A percentile compares a stretch with the other conserved stretches of the same genome.
Evolutionary conservation across 208 protist genomes (phyloP).

Genomic region (Borovskyia barvae): DNA sequence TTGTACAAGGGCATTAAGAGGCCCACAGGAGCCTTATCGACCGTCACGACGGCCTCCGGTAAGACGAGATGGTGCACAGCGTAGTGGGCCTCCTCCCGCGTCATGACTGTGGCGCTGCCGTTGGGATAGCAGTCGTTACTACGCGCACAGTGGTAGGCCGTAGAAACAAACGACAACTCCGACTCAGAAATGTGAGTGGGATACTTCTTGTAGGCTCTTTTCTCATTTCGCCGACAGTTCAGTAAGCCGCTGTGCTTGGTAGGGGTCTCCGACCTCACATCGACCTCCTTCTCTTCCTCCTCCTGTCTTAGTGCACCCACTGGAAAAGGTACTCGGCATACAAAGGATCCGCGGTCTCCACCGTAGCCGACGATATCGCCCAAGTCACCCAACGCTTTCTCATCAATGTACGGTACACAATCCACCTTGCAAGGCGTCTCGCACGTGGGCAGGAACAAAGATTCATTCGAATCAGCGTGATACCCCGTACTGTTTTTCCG

Average conservation of each 20-base stretch:
- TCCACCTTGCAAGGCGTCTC: background rate
- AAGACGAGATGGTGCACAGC: slow-evolving; percentile 48
- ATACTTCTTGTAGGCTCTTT: slow-evolving; percentile 43
- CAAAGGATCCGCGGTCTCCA: slow-evolving; percentile 66
- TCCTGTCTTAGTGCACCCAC: no score
- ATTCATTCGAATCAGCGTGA: no score
- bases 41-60: slow-evolving; percentile 52
- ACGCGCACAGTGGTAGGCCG: slow-evolving; percentile 15
- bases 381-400: slow-evolving; percentile 21
- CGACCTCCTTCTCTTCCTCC: no score
- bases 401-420: slow-evolving; percentile 2
- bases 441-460: no score
- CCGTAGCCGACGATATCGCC: slow-evolving; percentile 55
- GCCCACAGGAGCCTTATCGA: slow-evolving; percentile 34
- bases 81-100: slow-evolving; percentile 18
- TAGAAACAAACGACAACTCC: slow-evolving; percentile 31
- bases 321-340: slow-evolving; percentile 45
- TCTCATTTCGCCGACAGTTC: no score
- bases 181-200: slow-evolving; percentile 25
- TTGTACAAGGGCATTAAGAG: slow-evolving; percentile 74
- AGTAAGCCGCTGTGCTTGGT: no score
- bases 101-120: slow-evolving; percentile 8
- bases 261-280: no score
- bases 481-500: no score
- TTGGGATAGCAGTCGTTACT: slow-evolving; percentile 14